phyloP scores from a whole-genome alignment of 2,329 filamentous ascomycete genomes.

The Onygenales sp. region DNA sequence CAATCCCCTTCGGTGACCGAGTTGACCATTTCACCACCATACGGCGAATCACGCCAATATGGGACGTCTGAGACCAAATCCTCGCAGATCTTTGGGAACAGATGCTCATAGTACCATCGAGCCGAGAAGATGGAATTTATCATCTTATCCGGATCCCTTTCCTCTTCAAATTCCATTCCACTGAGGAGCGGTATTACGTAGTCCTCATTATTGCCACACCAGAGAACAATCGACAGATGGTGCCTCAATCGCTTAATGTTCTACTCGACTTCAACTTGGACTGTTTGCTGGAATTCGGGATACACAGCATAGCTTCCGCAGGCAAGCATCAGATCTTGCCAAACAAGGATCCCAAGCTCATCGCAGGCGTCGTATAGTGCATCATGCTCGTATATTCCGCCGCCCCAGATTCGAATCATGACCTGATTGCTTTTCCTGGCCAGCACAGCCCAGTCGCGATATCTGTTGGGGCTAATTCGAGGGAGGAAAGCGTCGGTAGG shows the following conservation, averaged over 20 bases:
- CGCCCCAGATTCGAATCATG: slow-evolving; percentile 52
- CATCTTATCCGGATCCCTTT: slow-evolving; percentile 51
- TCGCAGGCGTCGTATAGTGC: slow-evolving; percentile 61
- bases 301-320: slow-evolving; percentile 59
- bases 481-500: slow-evolving; percentile 46
- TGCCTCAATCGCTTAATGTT: slow-evolving; percentile 58
- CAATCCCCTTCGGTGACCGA: slow-evolving; percentile 74
- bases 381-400: slow-evolving; percentile 62
- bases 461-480: slow-evolving; percentile 37
- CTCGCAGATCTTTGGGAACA: slow-evolving; percentile 55
- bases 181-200: slow-evolving; percentile 65
- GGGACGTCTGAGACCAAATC: slow-evolving; percentile 53
- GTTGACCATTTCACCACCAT: slow-evolving; percentile 59
- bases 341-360: slow-evolving; percentile 60
- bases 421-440: slow-evolving; percentile 45
- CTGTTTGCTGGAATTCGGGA: slow-evolving; percentile 47
- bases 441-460: slow-evolving; percentile 43
- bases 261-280: slow-evolving; percentile 51
- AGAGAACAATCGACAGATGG: slow-evolving; percentile 71
- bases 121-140: slow-evolving; percentile 70
- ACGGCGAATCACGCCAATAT: slow-evolving; percentile 15
- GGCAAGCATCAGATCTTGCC: slow-evolving; percentile 71
- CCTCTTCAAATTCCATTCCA: slow-evolving; percentile 61
- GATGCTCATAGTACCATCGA: slow-evolving; percentile 74
- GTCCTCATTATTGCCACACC: slow-evolving; percentile 80